phyloP scores from a whole-genome alignment of 1,139 yeast species.

The Arxiozyma telluris region DNA sequence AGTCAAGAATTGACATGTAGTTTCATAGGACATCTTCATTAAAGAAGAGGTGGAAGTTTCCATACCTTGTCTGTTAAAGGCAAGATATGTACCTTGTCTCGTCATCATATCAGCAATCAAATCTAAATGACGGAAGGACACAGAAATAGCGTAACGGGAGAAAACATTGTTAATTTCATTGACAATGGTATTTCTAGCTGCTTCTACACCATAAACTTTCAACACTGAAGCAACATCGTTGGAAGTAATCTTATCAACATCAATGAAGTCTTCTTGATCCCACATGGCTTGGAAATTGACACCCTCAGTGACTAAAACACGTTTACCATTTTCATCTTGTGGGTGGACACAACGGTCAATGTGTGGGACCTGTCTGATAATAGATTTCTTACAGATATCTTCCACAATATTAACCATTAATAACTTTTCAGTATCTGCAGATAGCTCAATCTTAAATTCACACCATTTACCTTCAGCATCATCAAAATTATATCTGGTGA shows the following conservation, averaged over 20 bases:
- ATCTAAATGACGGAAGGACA: slow-evolving; percentile 88
- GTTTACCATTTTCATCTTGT: slow-evolving; percentile 54
- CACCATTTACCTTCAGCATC: slow-evolving; percentile 89
- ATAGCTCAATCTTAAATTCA: slow-evolving; percentile 73
- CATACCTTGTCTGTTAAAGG: slow-evolving; percentile 97
- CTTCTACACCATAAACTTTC: slow-evolving; percentile 94
- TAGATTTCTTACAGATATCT: slow-evolving; percentile 80
- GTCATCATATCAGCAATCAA: slow-evolving; percentile 99
- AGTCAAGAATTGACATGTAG: slow-evolving; percentile 94
- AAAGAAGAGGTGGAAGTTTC: slow-evolving; percentile 92
- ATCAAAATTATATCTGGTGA: slow-evolving; percentile 80
- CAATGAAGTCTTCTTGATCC: slow-evolving; percentile 90
- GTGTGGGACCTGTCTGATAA: slow-evolving; percentile 83
- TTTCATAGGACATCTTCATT: slow-evolving; percentile 98
- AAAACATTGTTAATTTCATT: slow-evolving; percentile 93
- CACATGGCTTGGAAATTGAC: slow-evolving; percentile 97
- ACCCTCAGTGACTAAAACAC: slow-evolving; percentile 90
- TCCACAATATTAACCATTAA: slow-evolving; percentile 97
- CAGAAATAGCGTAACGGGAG: slow-evolving; percentile 92
- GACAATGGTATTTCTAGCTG: slow-evolving; percentile 95
- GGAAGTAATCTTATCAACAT: slow-evolving; percentile 79
- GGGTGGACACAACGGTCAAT: slow-evolving; percentile 94
- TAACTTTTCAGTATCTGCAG: slow-evolving; percentile 82
- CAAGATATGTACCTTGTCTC: slow-evolving; percentile 91
- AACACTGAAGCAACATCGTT: slow-evolving; percentile 91